phyloP scores from a whole-genome alignment of 164 flowering plant genomes.

The Houttuynia cordata region DNA sequence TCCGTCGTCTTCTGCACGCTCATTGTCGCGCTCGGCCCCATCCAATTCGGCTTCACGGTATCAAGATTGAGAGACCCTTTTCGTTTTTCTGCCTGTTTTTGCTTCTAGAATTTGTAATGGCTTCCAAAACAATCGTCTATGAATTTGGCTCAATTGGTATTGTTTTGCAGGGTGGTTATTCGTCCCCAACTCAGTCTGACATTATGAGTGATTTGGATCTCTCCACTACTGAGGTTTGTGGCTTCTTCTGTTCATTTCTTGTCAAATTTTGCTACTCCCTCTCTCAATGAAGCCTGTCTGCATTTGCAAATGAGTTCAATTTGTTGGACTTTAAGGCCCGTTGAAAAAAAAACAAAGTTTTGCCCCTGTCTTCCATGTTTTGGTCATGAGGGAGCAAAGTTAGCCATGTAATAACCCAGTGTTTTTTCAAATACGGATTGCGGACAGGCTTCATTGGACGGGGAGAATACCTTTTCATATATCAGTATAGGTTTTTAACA shows the following conservation, averaged over 20 bases:
- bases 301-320: too few species aligned
- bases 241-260: neutral
- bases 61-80: neutral
- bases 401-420: too few species aligned
- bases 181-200: conserved; percentile 56
- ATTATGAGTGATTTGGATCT: conserved; percentile 42
- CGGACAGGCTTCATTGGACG: too few species aligned
- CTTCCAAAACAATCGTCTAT: neutral
- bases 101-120: neutral
- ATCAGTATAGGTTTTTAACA: too few species aligned
- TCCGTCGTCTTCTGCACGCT: conserved; percentile 72
- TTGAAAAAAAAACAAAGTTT: too few species aligned
- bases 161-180: conserved; percentile 41
- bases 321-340: too few species aligned
- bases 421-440: too few species aligned
- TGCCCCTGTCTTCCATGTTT: too few species aligned
- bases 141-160: neutral
- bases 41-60: conserved; percentile 92
- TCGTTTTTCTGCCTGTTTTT: neutral
- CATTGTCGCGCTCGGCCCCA: conserved; percentile 79
- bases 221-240: conserved; percentile 41
- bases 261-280: neutral
- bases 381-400: too few species aligned
- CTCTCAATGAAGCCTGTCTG: too few species aligned
- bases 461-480: too few species aligned